These are phyloP conservation scores for Aspergillus fumigatus DNA, from an alignment of 2,329 filamentous ascomycete species.

Conservation along the genomic window DNA sequence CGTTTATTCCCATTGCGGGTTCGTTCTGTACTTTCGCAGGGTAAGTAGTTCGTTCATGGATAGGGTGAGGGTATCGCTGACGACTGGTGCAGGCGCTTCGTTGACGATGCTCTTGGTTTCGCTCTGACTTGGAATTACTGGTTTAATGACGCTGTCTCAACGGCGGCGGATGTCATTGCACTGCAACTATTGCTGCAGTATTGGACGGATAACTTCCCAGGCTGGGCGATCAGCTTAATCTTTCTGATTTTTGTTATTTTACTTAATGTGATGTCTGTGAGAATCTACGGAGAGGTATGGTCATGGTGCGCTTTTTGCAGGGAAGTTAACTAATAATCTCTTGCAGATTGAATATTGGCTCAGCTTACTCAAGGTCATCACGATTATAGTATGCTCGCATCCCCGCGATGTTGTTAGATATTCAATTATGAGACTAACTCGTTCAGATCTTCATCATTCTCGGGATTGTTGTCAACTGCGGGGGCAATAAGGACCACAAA, in stretches of 20 bases:
- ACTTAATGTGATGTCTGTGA: conserved; percentile 51
- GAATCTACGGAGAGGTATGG: conserved; percentile 50
- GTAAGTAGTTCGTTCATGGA: conserved; percentile 23
- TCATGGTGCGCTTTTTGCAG: conserved; percentile 1
- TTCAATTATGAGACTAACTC: conserved; percentile 32
- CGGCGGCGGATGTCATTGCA: conserved; percentile 57
- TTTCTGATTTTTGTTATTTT: conserved; percentile 55
- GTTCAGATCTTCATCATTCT: conserved; percentile 56
- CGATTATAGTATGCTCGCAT: conserved; percentile 33
- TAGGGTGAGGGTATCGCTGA: background rate
- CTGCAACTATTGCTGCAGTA: conserved; percentile 57
- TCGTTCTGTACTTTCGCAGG: conserved; percentile 54
- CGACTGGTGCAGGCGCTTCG: conserved; percentile 31
- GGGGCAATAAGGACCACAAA: conserved; percentile 49
- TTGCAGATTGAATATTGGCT: conserved; percentile 38
- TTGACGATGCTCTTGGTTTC: conserved; percentile 43
- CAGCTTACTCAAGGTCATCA: conserved; percentile 39
- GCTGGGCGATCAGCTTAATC: conserved; percentile 59
- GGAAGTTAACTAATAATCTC: conserved; percentile 1
- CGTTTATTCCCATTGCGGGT: conserved; percentile 52
- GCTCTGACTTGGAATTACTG: conserved; percentile 49
- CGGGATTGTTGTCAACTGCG: conserved; percentile 57
- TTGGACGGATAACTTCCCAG: conserved; percentile 60
- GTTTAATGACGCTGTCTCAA: conserved; percentile 62
- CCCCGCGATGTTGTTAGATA: no score